Evolutionary conservation across 208 protist genomes (phyloP).

Genomic region (Naegleria lovaniensis): DNA sequence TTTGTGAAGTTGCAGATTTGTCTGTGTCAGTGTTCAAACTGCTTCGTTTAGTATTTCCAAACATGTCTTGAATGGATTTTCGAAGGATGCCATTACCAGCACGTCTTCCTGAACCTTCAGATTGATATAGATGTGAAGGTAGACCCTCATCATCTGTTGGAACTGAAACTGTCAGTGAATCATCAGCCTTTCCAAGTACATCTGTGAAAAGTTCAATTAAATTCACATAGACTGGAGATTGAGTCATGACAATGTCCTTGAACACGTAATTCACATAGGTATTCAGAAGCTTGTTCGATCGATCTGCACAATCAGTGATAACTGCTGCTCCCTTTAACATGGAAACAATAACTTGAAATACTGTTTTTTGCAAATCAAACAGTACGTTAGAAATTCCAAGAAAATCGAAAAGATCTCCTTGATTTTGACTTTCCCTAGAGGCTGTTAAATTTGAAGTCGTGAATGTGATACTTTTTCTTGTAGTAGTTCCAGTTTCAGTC

Average conservation of each 20-base stretch:
- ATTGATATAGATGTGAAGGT: neutral
- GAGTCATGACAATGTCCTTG: conserved; percentile 22
- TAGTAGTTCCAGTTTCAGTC: neutral
- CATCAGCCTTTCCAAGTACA: neutral
- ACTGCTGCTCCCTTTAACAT: neutral
- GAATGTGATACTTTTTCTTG: neutral
- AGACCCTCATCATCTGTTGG: neutral
- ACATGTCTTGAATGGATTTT: neutral
- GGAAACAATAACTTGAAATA: neutral
- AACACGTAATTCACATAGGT: conserved; percentile 3
- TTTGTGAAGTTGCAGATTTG: neutral
- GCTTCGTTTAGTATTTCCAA: neutral
- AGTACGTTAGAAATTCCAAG: neutral
- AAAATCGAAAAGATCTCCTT: neutral
- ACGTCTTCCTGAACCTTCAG: neutral
- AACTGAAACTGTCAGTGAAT: neutral
- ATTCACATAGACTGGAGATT: neutral
- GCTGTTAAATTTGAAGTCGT: neutral
- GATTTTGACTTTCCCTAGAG: neutral
- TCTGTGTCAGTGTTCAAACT: neutral
- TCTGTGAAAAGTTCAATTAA: neutral
- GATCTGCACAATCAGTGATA: neutral
- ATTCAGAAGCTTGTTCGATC: neutral
- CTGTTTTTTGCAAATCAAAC: conserved; percentile 13
- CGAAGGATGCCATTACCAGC: neutral